These are phyloP conservation scores for Penicillium malachiteum DNA, from an alignment of 495 filamentous ascomycete genomes.

Conservation along the genomic window DNA sequence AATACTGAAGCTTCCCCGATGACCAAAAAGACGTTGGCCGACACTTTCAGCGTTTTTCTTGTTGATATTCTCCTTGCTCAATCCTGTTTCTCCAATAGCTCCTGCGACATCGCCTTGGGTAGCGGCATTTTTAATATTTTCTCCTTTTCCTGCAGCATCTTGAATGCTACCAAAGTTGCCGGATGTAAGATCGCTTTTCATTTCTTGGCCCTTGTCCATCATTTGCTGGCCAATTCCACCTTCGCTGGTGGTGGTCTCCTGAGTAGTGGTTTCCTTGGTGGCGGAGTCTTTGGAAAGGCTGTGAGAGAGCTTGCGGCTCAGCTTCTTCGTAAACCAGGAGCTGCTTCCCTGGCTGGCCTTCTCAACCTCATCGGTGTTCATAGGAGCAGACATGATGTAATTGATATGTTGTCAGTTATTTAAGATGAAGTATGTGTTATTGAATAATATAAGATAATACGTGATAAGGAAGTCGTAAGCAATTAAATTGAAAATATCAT, in stretches of 20 bases:
- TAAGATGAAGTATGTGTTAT: background rate
- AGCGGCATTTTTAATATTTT: conserved; percentile 7
- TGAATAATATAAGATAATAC: background rate
- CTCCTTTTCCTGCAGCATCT: conserved; percentile 11
- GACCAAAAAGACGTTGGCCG: conserved; percentile 10
- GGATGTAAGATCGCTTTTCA: conserved; percentile 10
- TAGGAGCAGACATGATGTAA: conserved; percentile 19
- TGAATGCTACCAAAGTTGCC: conserved; percentile 16
- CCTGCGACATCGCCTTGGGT: conserved; percentile 5
- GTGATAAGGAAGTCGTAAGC: conserved; percentile 10
- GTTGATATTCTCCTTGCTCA: conserved; percentile 8
- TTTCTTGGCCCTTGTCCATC: conserved; percentile 10
- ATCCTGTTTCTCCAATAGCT: conserved; percentile 2
- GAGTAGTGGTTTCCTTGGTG: conserved; percentile 14
- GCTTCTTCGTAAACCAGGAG: conserved; percentile 15
- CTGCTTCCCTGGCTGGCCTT: conserved; percentile 17
- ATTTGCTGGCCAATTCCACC: conserved; percentile 11
- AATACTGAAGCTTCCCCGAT: background rate
- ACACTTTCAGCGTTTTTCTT: conserved; percentile 8
- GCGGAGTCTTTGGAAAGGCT: conserved; percentile 12
- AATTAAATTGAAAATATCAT: conserved; percentile 11
- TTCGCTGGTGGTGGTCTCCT: conserved; percentile 5
- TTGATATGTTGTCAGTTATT: conserved; percentile 1
- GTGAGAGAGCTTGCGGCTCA: conserved; percentile 23
- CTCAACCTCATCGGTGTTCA: conserved; percentile 16